Evolutionary conservation across 2,329 filamentous ascomycete genomes (phyloP).

Genomic region (Trichophyton schoenleinii): DNA sequence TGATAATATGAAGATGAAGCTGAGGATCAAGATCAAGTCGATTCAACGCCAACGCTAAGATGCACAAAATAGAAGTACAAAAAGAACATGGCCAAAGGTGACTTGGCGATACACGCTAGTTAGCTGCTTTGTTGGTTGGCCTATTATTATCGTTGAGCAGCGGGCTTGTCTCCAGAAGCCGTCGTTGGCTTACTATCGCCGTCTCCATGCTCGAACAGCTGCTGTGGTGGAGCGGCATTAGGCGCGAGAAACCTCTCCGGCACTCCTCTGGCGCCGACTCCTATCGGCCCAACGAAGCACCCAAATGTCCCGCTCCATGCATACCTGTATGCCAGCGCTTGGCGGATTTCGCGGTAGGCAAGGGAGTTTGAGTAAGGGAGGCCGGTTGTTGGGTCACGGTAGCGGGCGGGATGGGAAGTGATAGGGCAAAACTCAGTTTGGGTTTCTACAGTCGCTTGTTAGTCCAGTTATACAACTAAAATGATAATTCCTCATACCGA

Average conservation of each 20-base stretch:
- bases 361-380: slow-evolving; percentile 66
- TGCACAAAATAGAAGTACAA: neutral
- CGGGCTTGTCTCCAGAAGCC: neutral
- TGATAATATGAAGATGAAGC: neutral
- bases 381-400: slow-evolving; percentile 72
- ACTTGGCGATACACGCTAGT: neutral
- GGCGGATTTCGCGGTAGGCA: slow-evolving; percentile 67
- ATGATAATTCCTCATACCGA: neutral
- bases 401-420: slow-evolving; percentile 67
- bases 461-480: neutral
- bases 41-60: slow-evolving; percentile 3
- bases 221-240: slow-evolving; percentile 13
- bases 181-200: neutral
- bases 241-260: slow-evolving; percentile 56
- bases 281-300: slow-evolving; percentile 60
- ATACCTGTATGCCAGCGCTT: slow-evolving; percentile 59
- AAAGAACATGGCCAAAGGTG: neutral
- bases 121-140: no score
- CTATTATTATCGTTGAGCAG: neutral
- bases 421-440: slow-evolving; percentile 58
- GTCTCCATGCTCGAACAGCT: slow-evolving; percentile 2
- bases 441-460: slow-evolving; percentile 24
- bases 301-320: slow-evolving; percentile 71
- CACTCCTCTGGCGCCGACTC: slow-evolving; percentile 57
- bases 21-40: neutral